phyloP scores from a whole-genome alignment of 371 early-diverging fungal species.

The Mortierella sp. region DNA sequence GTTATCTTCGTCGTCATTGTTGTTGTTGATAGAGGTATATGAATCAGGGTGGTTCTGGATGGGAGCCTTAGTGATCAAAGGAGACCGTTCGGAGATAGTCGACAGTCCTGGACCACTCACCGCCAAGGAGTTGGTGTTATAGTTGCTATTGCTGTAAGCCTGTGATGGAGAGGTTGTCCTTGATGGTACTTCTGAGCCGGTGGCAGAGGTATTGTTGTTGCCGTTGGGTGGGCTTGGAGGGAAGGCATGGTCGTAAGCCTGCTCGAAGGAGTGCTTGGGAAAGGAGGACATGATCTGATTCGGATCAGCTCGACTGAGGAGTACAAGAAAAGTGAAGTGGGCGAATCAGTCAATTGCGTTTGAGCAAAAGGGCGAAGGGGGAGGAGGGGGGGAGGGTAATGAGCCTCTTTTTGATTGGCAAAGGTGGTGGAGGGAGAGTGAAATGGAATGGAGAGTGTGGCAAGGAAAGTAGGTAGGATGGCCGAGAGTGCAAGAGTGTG shows the following conservation, averaged over 20 bases:
- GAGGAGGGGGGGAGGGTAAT: not conserved
- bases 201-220: not conserved
- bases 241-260: conserved; percentile 47
- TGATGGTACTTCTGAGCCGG: not conserved
- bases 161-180: not conserved
- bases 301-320: conserved; percentile 1
- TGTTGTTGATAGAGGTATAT: conserved; percentile 11
- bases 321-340: not conserved
- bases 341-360: not conserved
- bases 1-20: not conserved
- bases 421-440: not conserved
- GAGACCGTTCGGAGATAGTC: conserved; percentile 32
- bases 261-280: conserved; percentile 44
- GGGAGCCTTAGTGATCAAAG: conserved; percentile 35
- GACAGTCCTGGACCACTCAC: not conserved
- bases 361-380: not conserved
- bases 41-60: conserved; percentile 4
- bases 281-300: conserved; percentile 36
- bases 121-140: not conserved
- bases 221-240: conserved; percentile 33
- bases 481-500: not conserved
- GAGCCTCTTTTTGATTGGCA: not conserved
- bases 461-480: too few species aligned
- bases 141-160: not conserved
- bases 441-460: not conserved